Evolutionary conservation across 305 asterid species (phyloP).

Genomic region (Withania somnifera): DNA sequence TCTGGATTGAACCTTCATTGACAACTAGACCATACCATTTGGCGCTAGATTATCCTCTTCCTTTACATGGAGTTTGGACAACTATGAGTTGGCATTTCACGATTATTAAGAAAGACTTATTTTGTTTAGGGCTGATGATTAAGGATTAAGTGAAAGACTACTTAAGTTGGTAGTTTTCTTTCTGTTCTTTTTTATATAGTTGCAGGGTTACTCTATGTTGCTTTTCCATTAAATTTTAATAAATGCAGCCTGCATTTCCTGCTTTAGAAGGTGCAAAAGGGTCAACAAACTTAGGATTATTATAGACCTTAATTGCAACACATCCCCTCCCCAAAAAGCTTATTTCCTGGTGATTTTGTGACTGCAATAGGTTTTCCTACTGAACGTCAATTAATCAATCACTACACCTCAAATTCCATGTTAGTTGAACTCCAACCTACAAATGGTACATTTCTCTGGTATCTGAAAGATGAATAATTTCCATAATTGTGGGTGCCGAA

Average conservation of each 20-base stretch:
- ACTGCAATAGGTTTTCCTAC: background rate
- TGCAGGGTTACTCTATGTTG: background rate
- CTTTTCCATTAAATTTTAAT: background rate
- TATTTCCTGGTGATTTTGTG: background rate
- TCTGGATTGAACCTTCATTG: background rate
- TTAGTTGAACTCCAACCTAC: background rate
- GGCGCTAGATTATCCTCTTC: background rate
- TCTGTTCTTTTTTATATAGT: background rate
- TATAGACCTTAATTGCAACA: background rate
- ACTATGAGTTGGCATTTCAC: background rate
- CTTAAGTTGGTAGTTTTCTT: background rate
- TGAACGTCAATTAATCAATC: background rate
- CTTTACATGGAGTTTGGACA: background rate
- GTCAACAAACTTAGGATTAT: background rate
- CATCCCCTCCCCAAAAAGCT: background rate
- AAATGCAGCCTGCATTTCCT: background rate
- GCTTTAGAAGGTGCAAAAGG: background rate
- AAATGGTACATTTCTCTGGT: background rate
- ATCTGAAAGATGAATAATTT: background rate
- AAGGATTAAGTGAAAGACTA: background rate
- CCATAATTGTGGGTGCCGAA: background rate
- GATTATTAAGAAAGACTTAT: background rate
- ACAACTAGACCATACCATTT: background rate
- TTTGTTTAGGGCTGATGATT: background rate
- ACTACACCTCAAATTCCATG: background rate